Evolutionary conservation across 176 grass and related monocot genomes (phyloP).

Genomic region (Dactylis glomerata): DNA sequence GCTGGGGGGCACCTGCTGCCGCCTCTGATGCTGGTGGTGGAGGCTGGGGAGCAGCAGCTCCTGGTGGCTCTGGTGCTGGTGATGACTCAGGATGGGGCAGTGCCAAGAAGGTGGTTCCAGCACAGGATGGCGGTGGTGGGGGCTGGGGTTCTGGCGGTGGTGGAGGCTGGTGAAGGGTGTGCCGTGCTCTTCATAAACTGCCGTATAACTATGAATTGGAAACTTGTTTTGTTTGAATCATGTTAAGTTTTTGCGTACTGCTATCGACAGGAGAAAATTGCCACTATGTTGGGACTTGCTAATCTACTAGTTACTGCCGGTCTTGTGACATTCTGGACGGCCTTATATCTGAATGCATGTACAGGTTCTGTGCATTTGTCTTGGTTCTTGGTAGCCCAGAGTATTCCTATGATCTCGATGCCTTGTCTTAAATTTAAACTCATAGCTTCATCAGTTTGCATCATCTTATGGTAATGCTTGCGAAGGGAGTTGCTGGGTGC

Average conservation of each 20-base stretch:
- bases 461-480: not conserved
- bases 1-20: conserved; percentile 15
- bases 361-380: not conserved
- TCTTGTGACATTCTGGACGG: conserved; percentile 1
- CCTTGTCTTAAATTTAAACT: not conserved
- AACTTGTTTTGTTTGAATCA: not conserved
- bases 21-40: not conserved
- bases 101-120: conserved; percentile 38
- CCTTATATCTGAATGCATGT: conserved; percentile 28
- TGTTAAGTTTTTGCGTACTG: not conserved
- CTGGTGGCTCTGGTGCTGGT: not conserved
- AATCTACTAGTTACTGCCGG: not conserved
- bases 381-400: not conserved
- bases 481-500: no score
- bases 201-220: not conserved
- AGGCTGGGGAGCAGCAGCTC: conserved; percentile 21
- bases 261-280: not conserved
- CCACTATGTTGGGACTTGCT: not conserved
- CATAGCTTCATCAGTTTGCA: not conserved
- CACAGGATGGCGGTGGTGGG: conserved; percentile 41
- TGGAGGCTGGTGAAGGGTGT: conserved; percentile 39
- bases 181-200: not conserved
- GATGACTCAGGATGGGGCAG: conserved; percentile 38
- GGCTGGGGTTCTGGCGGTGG: conserved; percentile 25
- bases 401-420: not conserved